A percentile compares a stretch with the other conserved stretches of the same genome.
phyloP scores from a whole-genome alignment of 768 basidiomycete species.

The Hericium erinaceus region DNA sequence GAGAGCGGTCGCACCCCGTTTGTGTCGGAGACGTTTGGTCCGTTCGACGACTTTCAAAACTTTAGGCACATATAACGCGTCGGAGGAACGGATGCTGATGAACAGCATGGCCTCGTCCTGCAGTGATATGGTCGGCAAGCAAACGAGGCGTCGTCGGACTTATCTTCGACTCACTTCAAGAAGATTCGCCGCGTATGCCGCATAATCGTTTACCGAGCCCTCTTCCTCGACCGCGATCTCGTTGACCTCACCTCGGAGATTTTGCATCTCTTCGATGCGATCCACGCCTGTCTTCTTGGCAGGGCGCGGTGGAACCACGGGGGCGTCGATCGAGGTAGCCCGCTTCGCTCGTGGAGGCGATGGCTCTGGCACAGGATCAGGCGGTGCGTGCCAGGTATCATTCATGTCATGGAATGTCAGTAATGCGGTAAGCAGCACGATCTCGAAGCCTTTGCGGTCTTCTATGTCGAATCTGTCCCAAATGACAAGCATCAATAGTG shows the following conservation, averaged over 20 bases:
- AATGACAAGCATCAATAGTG: neutral
- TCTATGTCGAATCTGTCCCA: slow-evolving; percentile 65
- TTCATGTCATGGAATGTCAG: slow-evolving; percentile 70
- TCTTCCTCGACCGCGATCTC: slow-evolving; percentile 65
- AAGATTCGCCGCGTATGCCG: slow-evolving; percentile 51
- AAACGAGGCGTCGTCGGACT: too few species aligned
- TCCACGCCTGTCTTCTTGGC: slow-evolving; percentile 53
- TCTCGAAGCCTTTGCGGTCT: slow-evolving; percentile 80
- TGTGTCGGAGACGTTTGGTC: slow-evolving; percentile 67
- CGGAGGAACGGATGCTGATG: slow-evolving; percentile 59
- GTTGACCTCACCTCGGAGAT: slow-evolving; percentile 58
- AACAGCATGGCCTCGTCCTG: slow-evolving; percentile 80
- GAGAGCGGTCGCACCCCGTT: slow-evolving; percentile 41
- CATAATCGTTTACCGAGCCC: slow-evolving; percentile 57
- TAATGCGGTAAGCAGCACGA: slow-evolving; percentile 66
- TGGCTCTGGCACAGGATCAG: neutral
- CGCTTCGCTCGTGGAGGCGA: neutral
- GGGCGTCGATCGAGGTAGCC: slow-evolving; percentile 24
- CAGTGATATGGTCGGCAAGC: neutral
- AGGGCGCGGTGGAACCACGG: slow-evolving; percentile 49
- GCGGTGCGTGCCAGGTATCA: slow-evolving; percentile 37
- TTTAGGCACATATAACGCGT: slow-evolving; percentile 58
- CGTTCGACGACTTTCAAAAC: slow-evolving; percentile 76
- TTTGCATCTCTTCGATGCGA: slow-evolving; percentile 65
- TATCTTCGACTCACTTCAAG: slow-evolving; percentile 38